Percentiles rank a stretch among this genome's conserved stretches.
Evolutionary conservation across 148 eudicot species (phyloP).

Genomic region (Rheum nobile): DNA sequence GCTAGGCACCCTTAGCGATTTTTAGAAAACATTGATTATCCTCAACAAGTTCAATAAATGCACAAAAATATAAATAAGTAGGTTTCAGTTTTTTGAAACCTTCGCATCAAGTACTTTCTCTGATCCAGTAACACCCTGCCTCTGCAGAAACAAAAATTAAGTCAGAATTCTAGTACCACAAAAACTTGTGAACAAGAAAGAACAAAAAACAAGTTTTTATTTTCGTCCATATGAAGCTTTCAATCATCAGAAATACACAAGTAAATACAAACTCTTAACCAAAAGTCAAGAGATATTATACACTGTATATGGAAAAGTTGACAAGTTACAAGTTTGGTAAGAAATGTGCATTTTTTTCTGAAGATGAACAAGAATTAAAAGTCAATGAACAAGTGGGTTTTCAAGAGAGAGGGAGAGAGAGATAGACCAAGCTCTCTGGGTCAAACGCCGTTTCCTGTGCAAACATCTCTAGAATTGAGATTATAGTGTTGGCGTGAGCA

Average conservation of each 20-base stretch:
- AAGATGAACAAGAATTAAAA: too few relatives aligned
- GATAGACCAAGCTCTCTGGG: background rate
- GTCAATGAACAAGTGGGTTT: background rate
- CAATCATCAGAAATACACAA: background rate
- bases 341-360: too few relatives aligned
- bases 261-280: background rate
- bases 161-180: background rate
- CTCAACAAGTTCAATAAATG: background rate
- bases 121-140: conserved; percentile 63
- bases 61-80: too few relatives aligned
- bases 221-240: background rate
- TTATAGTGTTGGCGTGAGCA: background rate
- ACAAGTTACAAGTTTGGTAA: background rate
- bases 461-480: background rate
- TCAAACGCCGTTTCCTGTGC: too few relatives aligned
- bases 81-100: conserved; percentile 20
- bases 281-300: background rate
- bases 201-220: background rate
- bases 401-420: too few relatives aligned
- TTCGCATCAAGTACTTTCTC: conserved; percentile 74
- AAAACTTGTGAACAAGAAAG: background rate
- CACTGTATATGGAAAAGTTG: background rate
- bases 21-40: background rate
- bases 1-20: too few relatives aligned
- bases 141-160: conserved; percentile 26